phyloP scores from a whole-genome alignment of 2,329 filamentous ascomycete species.

The Dothideomycetes sp. region DNA sequence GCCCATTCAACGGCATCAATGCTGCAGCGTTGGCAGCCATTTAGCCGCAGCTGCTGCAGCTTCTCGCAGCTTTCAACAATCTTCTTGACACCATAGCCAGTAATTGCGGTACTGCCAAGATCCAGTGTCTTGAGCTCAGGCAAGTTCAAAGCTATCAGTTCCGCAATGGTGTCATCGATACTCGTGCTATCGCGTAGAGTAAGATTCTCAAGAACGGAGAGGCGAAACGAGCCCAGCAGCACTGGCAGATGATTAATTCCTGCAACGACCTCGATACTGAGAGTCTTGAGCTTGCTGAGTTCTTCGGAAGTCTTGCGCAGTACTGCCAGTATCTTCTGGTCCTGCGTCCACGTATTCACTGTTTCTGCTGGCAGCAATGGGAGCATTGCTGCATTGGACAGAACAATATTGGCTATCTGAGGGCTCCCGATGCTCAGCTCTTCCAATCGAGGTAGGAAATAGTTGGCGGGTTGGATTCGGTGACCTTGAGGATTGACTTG shows the following conservation, averaged over 20 bases:
- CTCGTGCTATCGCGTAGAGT: slow-evolving; percentile 1
- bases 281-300: no score
- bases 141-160: slow-evolving; percentile 5
- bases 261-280: no score
- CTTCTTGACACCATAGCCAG: slow-evolving; percentile 29
- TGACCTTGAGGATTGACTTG: no score
- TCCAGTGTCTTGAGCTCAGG: slow-evolving; percentile 19
- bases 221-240: slow-evolving; percentile 4
- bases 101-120: slow-evolving; percentile 25
- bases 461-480: not conserved
- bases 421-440: slow-evolving; percentile 5
- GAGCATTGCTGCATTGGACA: slow-evolving; percentile 1
- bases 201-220: slow-evolving; percentile 4
- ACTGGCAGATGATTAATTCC: no score
- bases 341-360: not conserved
- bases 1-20: slow-evolving; percentile 32
- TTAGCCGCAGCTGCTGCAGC: slow-evolving; percentile 12
- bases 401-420: slow-evolving; percentile 3
- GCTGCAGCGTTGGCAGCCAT: slow-evolving; percentile 24
- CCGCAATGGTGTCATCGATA: slow-evolving; percentile 5
- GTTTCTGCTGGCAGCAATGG: slow-evolving; percentile 1
- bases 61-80: slow-evolving; percentile 18
- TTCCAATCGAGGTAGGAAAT: slow-evolving; percentile 3
- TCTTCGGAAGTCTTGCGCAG: no score
- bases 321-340: slow-evolving; percentile 1